Conservation (phyloP, 2,329 filamentous ascomycete species). For the Fusarium mangiferae region DNA sequence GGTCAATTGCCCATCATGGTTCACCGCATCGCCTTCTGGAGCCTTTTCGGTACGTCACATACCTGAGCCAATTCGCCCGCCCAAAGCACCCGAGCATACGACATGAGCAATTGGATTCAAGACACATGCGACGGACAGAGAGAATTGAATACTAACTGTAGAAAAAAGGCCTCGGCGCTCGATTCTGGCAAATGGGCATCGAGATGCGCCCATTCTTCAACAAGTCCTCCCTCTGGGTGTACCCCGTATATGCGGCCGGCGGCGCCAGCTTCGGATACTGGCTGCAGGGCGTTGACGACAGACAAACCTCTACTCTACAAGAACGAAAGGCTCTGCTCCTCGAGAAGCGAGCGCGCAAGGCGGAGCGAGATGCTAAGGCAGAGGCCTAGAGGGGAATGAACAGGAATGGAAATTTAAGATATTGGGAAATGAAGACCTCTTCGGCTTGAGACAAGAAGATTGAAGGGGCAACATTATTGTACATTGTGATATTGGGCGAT, state of each 20-base stretch:
- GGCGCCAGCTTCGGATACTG: constrained; percentile 97
- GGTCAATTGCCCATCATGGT: constrained; percentile 61
- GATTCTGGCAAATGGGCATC: constrained; percentile 96
- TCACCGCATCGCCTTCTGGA: constrained; percentile 80
- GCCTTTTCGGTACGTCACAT: constrained; percentile 79
- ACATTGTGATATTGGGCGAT: constrained; percentile 40
- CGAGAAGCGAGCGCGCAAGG: constrained; percentile 85
- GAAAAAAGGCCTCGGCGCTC: constrained; percentile 81
- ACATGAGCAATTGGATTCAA: neutral
- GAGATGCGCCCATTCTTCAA: constrained; percentile 97
- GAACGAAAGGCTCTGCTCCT: constrained; percentile 84
- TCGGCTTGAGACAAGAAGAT: constrained; percentile 8
- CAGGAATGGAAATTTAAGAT: constrained; percentile 11
- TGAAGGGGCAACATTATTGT: constrained; percentile 31
- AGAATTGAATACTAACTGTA: constrained; percentile 20
- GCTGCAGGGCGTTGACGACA: constrained; percentile 88
- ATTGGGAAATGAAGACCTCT: constrained; percentile 14
- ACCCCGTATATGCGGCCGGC: constrained; percentile 86
- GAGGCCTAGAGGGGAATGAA: constrained; percentile 38
- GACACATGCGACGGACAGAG: neutral
- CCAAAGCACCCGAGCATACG: neutral
- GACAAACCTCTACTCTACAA: constrained; percentile 79
- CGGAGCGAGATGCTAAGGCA: constrained; percentile 49
- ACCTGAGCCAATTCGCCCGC: constrained; percentile 29
- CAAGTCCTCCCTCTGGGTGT: constrained; percentile 85